Conservation (phyloP, 2,329 filamentous ascomycete genomes). For the Botrytis fragariae region DNA sequence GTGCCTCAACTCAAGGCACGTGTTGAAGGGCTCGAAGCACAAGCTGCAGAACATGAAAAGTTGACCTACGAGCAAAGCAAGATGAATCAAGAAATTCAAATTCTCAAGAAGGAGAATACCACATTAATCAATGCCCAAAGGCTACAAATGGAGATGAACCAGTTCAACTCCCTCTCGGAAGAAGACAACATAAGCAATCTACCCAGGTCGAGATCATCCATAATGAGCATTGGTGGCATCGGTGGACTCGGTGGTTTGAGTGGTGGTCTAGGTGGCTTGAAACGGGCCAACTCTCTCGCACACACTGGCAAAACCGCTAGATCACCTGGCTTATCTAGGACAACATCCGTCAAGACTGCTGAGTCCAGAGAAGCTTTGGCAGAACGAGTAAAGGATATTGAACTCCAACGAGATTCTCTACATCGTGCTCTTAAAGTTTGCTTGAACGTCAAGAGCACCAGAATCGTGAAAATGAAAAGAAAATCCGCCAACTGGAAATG, state of each 20-base stretch:
- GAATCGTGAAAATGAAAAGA: constrained; percentile 79
- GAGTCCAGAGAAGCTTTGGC: constrained; percentile 63
- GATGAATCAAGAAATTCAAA: constrained; percentile 81
- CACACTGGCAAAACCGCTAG: constrained; percentile 25
- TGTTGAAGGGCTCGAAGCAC: constrained; percentile 73
- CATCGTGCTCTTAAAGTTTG: constrained; percentile 83
- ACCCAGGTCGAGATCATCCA: constrained; percentile 22
- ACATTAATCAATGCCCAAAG: constrained; percentile 46
- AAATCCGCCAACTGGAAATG: constrained; percentile 69
- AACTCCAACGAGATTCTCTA: constrained; percentile 88
- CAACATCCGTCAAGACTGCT: constrained; percentile 49
- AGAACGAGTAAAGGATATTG: constrained; percentile 86
- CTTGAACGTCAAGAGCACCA: constrained; percentile 84
- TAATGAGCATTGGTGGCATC: constrained; percentile 8
- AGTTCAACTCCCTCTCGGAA: constrained; percentile 61
- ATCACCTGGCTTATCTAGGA: constrained; percentile 53
- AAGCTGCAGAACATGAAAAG: constrained; percentile 69
- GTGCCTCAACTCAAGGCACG: constrained; percentile 75
- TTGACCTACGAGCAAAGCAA: constrained; percentile 77
- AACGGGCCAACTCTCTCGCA: constrained; percentile 66
- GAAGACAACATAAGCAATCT: constrained; percentile 43
- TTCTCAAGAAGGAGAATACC: constrained; percentile 66
- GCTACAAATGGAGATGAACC: constrained; percentile 47
- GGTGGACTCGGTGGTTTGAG: background rate
- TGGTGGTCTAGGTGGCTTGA: constrained; percentile 44